Evolutionary conservation across 192 early-diverging fungal species (phyloP).

Genomic region (Thamnidium elegans): DNA sequence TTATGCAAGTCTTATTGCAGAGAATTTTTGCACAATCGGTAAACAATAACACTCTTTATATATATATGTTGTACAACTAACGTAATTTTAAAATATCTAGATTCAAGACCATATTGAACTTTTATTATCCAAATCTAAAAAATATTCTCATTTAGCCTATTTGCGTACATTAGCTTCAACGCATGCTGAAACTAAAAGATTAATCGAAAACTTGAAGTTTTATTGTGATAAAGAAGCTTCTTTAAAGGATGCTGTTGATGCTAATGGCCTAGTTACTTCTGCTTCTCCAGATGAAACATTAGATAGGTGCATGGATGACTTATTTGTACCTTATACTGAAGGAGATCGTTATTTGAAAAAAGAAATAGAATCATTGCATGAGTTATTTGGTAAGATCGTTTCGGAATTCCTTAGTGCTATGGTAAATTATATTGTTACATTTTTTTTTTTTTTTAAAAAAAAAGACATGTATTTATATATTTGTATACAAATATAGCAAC

Average conservation of each 20-base stretch:
- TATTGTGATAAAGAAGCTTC: constrained; percentile 62
- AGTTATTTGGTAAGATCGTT: constrained; percentile 58
- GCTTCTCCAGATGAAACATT: constrained; percentile 68
- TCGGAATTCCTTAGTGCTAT: constrained; percentile 46
- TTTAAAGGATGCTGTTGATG: constrained; percentile 34
- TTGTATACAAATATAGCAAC: too few relatives aligned
- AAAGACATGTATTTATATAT: too few relatives aligned
- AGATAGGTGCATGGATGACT: constrained; percentile 89
- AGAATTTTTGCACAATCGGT: constrained; percentile 96
- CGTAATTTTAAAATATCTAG: constrained; percentile 32
- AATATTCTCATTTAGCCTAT: constrained; percentile 73
- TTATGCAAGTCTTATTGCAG: constrained; percentile 92
- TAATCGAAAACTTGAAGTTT: constrained; percentile 75
- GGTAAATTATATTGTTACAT: constrained; percentile 23
- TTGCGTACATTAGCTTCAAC: constrained; percentile 72
- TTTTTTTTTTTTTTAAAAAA: background rate
- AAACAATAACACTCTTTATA: constrained; percentile 12
- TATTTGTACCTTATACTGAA: constrained; percentile 93
- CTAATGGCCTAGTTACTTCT: constrained; percentile 40
- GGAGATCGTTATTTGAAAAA: constrained; percentile 82
- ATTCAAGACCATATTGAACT: constrained; percentile 88
- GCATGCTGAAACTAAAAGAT: constrained; percentile 68
- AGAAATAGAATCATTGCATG: constrained; percentile 68
- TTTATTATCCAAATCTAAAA: constrained; percentile 67
- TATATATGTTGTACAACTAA: background rate